These are phyloP conservation scores for maize (Zea mays) DNA, from an alignment of 176 grass and related monocot genomes.

Conservation along the genomic window DNA sequence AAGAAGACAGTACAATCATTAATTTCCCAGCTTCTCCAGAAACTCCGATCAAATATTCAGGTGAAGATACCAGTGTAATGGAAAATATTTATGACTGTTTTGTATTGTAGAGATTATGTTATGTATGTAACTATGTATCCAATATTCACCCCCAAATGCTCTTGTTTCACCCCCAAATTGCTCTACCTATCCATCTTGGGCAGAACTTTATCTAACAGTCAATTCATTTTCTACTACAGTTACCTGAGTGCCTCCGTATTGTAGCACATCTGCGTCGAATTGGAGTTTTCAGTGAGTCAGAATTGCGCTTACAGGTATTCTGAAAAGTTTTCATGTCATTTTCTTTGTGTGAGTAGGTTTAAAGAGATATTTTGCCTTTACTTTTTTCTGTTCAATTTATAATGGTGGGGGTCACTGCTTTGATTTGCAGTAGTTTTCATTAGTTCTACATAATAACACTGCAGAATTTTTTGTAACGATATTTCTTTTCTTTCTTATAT, in stretches of 20 bases:
- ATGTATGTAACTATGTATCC: neutral
- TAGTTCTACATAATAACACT: neutral
- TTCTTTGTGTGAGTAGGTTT: conserved; percentile 11
- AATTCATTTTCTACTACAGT: conserved; percentile 57
- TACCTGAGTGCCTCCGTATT: conserved; percentile 81
- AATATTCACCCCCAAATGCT: neutral
- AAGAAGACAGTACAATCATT: conserved; percentile 93
- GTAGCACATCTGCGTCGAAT: conserved; percentile 86
- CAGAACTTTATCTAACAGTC: conserved; percentile 22
- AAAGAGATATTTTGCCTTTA: neutral
- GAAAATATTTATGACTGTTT: neutral
- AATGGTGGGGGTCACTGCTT: neutral
- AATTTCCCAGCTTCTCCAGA: conserved; percentile 95
- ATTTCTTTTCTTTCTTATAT: conserved; percentile 16
- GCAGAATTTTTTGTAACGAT: neutral
- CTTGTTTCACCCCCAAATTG: neutral
- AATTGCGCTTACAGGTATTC: conserved; percentile 87
- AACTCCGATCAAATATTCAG: conserved; percentile 98
- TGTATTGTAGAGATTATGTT: conserved; percentile 16
- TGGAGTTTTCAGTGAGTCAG: conserved; percentile 87
- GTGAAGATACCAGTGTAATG: conserved; percentile 34
- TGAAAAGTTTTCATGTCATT: neutral
- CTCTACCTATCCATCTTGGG: conserved; percentile 4
- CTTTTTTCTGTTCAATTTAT: neutral
- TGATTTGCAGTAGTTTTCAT: neutral